Evolutionary conservation across 2,329 filamentous ascomycete species (phyloP).

Genomic region (Sphaerostilbella broomeana): DNA sequence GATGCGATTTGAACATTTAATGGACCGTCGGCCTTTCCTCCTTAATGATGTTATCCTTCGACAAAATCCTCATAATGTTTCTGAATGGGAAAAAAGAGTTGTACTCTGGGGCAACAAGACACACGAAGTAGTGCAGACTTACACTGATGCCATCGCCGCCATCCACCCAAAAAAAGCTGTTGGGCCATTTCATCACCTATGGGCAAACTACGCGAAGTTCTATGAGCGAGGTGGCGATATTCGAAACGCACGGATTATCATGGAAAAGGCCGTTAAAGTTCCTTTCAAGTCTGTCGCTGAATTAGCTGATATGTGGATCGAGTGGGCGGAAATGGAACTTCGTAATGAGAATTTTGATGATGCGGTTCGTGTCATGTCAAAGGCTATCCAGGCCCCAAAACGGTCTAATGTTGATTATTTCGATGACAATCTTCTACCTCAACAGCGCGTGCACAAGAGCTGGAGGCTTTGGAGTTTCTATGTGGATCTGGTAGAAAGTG

Average conservation of each 20-base stretch:
- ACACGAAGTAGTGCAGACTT: constrained; percentile 84
- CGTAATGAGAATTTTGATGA: constrained; percentile 93
- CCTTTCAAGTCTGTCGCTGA: constrained; percentile 97
- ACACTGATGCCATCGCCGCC: constrained; percentile 86
- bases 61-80: constrained; percentile 93
- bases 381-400: constrained; percentile 94
- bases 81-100: constrained; percentile 97
- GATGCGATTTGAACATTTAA: constrained; percentile 96
- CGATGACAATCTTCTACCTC: constrained; percentile 85
- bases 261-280: constrained; percentile 97
- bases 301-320: constrained; percentile 96
- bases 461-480: constrained; percentile 99
- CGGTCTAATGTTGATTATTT: constrained; percentile 99
- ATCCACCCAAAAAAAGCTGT: constrained; percentile 92
- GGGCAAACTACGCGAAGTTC: constrained; percentile 95
- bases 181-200: constrained; percentile 88
- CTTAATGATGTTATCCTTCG: constrained; percentile 92
- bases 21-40: constrained; percentile 93
- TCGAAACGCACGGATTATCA: constrained; percentile 78
- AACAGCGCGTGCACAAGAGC: constrained; percentile 96
- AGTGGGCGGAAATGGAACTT: constrained; percentile 98
- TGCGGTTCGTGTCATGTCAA: constrained; percentile 92
- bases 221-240: constrained; percentile 86
- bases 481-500: constrained; percentile 93
- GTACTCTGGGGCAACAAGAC: constrained; percentile 92